Percentiles rank a stretch among this genome's conserved stretches.
Conservation (phyloP, 2,329 filamentous ascomycete species). For the Westerdykella sp. region DNA sequence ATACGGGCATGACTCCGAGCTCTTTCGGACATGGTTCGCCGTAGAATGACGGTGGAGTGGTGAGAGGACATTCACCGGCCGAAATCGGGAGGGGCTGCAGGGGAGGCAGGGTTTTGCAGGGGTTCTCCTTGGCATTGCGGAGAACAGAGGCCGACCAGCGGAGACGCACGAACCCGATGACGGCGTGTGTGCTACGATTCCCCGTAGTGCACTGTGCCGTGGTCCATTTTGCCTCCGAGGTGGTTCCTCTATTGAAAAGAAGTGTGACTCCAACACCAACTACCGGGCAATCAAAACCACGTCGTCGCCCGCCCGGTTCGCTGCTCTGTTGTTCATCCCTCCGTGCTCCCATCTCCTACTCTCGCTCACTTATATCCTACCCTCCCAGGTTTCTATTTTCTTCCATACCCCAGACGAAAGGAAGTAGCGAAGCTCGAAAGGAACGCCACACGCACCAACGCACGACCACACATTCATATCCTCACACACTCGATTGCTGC, state of each 20-base stretch:
- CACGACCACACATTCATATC: not conserved
- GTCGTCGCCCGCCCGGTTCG: not conserved
- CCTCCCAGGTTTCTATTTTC: constrained; percentile 1
- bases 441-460: constrained; percentile 4
- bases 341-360: constrained; percentile 4
- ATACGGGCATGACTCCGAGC: constrained; percentile 25
- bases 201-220: too few species aligned
- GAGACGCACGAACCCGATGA: too few species aligned
- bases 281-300: constrained; percentile 6
- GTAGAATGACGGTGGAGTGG: not conserved
- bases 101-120: not conserved
- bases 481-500: too few species aligned
- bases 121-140: not conserved
- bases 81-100: constrained; percentile 6
- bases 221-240: too few species aligned
- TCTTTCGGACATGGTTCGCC: constrained; percentile 2
- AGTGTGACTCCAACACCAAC: too few species aligned
- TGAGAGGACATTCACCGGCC: not conserved
- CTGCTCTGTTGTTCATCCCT: constrained; percentile 5
- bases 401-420: constrained; percentile 2
- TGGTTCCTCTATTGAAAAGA: too few species aligned
- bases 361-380: constrained; percentile 5
- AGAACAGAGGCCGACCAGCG: constrained; percentile 1
- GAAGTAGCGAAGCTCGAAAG: not conserved
- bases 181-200: too few species aligned